Evolutionary conservation across 495 filamentous ascomycete species (phyloP), one percentile per base, ranked within the genome.

Genomic region (Penicillium cosmopolitanum): DNA sequence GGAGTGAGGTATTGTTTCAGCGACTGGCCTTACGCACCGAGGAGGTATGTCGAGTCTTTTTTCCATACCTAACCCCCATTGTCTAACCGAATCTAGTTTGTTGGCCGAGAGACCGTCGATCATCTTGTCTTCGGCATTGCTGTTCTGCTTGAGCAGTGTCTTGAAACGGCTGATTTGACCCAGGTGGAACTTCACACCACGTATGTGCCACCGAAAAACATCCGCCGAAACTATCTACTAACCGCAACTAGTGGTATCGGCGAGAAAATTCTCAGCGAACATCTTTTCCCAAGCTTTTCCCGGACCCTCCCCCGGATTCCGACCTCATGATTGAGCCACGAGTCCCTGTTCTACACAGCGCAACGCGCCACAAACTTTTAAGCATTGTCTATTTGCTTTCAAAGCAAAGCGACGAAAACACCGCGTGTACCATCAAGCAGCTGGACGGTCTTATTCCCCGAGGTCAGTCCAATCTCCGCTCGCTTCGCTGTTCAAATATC

Each of bases 271-370:
- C 88, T 93, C 63, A 81, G 75, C 58, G 84, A 78, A 43, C 88
- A 90, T 62, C 81, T 96, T 1, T 94, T 92, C 64, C 89, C 86
- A 1, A 81, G 82, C 8, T 72, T 87, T 21, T 77, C 83, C 3
- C 66, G 8, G 55, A 71, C 1, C 62, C 62, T 3, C 33, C 33
- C 43, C 36, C 47, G 12, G 23, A 51, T 5, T 35, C 5, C 9
- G 46, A 48, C 15, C 8, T 10, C 11, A 48, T 53, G 1, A 61
- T 68, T 12, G 61, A 61, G 18, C 71, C 75, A 21, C 73, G 68
- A 36, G 65, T 78, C 74, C 77, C 84, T 65, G 63, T 85, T 19
- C 79, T 80, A 53, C 82, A 87, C 57, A 75, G 64, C 8, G 56
- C 67, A 18, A 89, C 88, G 16, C 80, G 92, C 40, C 76, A 82